Evolutionary conservation across 2,329 filamentous ascomycete genomes (phyloP).

Genomic region (Magnaporthales sp.): DNA sequence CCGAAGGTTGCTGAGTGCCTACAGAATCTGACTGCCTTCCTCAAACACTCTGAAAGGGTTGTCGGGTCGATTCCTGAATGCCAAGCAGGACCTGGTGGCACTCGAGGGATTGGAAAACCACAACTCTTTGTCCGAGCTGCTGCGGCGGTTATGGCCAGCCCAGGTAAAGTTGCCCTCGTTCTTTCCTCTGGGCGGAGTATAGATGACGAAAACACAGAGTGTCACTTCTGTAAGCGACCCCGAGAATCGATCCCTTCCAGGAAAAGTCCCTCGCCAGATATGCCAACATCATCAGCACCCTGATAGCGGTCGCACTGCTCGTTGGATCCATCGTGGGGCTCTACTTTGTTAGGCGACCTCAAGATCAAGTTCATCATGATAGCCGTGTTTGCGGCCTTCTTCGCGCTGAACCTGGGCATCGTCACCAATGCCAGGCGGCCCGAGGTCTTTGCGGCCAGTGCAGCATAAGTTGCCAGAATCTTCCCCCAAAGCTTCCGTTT

Average conservation of each 20-base stretch:
- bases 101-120: background rate
- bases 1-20: background rate
- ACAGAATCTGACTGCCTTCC: background rate
- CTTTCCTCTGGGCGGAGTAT: no score
- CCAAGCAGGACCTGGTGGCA: background rate
- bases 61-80: background rate
- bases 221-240: background rate
- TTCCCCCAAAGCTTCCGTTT: no score
- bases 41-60: background rate
- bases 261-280: background rate
- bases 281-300: background rate
- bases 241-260: background rate
- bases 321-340: background rate
- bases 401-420: background rate
- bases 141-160: background rate
- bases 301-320: background rate
- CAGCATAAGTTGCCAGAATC: background rate
- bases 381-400: background rate
- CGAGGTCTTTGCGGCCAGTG: background rate
- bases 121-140: background rate
- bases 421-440: conserved; percentile 1
- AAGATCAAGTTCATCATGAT: background rate
- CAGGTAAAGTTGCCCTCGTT: background rate
- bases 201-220: background rate
- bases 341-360: background rate